Evolutionary conservation across 306 rosid genomes (phyloP).

Genomic region (Senna tora): DNA sequence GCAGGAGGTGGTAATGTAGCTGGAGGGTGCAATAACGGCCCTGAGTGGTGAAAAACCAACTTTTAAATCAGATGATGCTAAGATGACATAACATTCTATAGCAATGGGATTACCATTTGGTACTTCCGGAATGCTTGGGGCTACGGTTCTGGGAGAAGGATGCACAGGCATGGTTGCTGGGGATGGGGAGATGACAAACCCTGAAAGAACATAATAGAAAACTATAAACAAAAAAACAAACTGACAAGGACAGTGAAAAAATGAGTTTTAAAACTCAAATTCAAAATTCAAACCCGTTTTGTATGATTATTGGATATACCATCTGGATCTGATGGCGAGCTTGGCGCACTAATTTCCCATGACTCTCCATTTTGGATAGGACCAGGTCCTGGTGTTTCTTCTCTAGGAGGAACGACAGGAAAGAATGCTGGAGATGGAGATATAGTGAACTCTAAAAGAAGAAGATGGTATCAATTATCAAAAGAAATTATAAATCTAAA

Average conservation of each 20-base stretch:
- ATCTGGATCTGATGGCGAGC: constrained; percentile 40
- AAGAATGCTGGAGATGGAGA: constrained; percentile 62
- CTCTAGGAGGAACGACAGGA: constrained; percentile 48
- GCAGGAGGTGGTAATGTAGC: constrained; percentile 48
- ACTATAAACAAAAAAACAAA: background rate
- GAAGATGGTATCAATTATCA: constrained; percentile 21
- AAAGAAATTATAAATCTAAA: background rate
- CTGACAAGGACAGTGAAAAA: constrained; percentile 1
- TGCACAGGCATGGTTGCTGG: constrained; percentile 47
- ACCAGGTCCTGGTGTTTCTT: constrained; percentile 58
- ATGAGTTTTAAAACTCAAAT: background rate
- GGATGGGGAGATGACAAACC: constrained; percentile 56
- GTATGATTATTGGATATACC: constrained; percentile 37
- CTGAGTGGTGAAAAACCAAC: constrained; percentile 50
- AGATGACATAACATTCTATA: constrained; percentile 25
- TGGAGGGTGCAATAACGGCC: constrained; percentile 51
- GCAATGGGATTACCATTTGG: constrained; percentile 56
- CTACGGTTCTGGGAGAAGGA: constrained; percentile 49
- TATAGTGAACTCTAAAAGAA: constrained; percentile 52
- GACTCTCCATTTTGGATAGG: constrained; percentile 49
- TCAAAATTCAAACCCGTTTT: constrained; percentile 21
- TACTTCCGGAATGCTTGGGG: constrained; percentile 52
- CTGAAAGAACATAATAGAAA: constrained; percentile 44
- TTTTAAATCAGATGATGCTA: constrained; percentile 31
- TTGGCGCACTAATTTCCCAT: constrained; percentile 52